Base-by-base conservation (phyloP, 495 filamentous ascomycete species). In the Viridothelium virens region DNA sequence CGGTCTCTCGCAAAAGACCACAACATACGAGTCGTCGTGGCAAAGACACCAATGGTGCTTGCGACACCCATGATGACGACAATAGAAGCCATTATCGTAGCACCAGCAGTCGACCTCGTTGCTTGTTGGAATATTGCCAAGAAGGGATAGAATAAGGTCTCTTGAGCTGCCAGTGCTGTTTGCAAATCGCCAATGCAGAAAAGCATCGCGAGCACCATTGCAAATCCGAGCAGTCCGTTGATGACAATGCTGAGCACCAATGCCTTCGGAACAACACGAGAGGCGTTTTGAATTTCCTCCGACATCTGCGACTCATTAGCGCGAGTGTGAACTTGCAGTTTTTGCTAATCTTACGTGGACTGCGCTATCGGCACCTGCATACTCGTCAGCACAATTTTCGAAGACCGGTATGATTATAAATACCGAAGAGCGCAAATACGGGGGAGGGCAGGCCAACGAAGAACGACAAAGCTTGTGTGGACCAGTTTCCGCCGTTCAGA, bases 1-100 rank as follows among this genome's bases (percentile, higher is more conserved):
- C 62, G 68, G 38, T 81, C 79, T 61, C 78, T 73, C n/a, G 78
- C 77, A 61, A 81, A 80, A 2, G 76, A 74, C 78, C 79, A 81
- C 11, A 77, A 76, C 37, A 81, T 72, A 36, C 77, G 76, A 0
- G 79, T 80, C 12, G 76, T 72, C 2, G 76, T 78, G n/a, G 79
- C 76, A 33, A 75, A 73, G 16, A 76, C 73, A 25, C 74, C 74
- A 62, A 76, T 31, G 6, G 53, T 59, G n/a, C 9, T 18, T 6
- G 18, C 3, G 7, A 59, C 4, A 31, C 9, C 53, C 25, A 59
- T 9, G 18, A 59, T 31, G 14, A 59, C 4, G 14, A 59, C 53
- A 9, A 59, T 9, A 14, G 18, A 33, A 9, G 18, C 53, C n/a
- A 59, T 5, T 31, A 67, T 31, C 31, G 56, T 65, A 9, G 68